Evolutionary conservation across 768 basidiomycete genomes (phyloP).

Genomic region (Paxillus ammoniavirescens): DNA sequence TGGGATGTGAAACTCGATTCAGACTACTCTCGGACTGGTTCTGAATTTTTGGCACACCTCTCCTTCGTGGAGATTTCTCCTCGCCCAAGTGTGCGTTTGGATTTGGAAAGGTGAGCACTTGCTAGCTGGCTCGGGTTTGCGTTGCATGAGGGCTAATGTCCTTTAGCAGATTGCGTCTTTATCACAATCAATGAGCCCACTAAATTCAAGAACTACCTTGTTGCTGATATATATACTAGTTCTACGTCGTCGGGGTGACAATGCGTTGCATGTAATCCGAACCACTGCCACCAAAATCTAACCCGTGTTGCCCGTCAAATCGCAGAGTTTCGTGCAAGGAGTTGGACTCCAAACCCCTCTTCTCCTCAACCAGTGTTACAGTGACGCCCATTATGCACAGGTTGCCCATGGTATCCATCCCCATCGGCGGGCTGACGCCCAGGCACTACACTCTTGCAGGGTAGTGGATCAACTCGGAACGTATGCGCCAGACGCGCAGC

Average conservation of each 20-base stretch:
- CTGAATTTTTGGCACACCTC: conserved; percentile 3
- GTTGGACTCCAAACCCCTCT: not conserved
- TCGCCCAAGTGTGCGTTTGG: conserved; percentile 2
- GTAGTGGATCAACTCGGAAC: conserved; percentile 50
- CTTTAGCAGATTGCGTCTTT: not conserved
- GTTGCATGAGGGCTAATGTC: not conserved
- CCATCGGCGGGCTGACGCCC: conserved; percentile 79
- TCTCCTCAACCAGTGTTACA: conserved; percentile 39
- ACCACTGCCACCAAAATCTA: not conserved
- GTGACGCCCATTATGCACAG: conserved; percentile 62
- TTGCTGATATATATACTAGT: no score
- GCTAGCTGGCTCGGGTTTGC: not conserved
- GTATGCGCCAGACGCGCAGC: conserved; percentile 40
- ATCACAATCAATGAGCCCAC: not conserved
- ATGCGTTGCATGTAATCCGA: not conserved
- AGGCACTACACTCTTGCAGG: conserved; percentile 52
- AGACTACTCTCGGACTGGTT: conserved; percentile 14
- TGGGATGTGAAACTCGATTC: conserved; percentile 14
- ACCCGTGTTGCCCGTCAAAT: not conserved
- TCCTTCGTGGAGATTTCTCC: conserved; percentile 5
- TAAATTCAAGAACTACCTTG: no score
- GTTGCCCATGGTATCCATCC: conserved; percentile 24
- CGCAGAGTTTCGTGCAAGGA: not conserved
- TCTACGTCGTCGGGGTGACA: no score
- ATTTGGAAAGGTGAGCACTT: not conserved